Evolutionary conservation across 192 early-diverging fungal genomes (phyloP), one percentile per base, ranked within the genome.

Genomic region (Phycomyces nitens): DNA sequence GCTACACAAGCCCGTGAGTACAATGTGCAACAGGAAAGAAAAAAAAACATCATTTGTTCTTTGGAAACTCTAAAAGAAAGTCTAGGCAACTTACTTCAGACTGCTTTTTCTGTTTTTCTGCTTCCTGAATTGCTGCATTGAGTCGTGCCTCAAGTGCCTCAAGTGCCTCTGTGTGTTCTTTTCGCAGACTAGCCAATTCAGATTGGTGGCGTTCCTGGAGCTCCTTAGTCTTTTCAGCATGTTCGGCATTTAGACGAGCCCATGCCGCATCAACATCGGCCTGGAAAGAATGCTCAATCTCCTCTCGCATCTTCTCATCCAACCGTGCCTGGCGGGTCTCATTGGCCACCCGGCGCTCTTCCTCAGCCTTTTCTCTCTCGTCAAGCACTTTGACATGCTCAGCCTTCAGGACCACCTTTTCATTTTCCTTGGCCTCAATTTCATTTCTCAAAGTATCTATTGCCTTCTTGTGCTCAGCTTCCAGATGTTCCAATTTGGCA

Each of bases 401-500:
- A 34, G 29, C 29, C 29, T 34, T 34, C 29, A 34, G 7, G 7
- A n/a, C 49, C 41, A 23, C 43, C 60, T 44, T 44, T 24, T 18
- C 41, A 8, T 47, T 34, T 15, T 12, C 29, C 29, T 34, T 34
- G 7, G 7, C 29, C 7, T 34, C 26, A 16, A 53, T 16, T 22
- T 64, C 39, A 16, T 6, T 47, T 59, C 57, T 26, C 0, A 55
- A 27, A 21, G 15, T 27, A 15, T 44, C 23, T 26, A 65, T 69
- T 29, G 20, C 15, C 29, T 60, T 16, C 1, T 49, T 47, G 43
- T 71, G 56, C 14, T 40, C 62, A 38, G 5, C 26, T 10, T 26
- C 24, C 20, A 71, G n/a, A 3, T 58, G 23, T 21, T 56, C 55
- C 14, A 71, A 47, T 55, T 71, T 47, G 14, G 15, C 26, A 55